Base-by-base conservation (phyloP, 2,329 filamentous ascomycete genomes). In the Pseudopyricularia cyperi region DNA sequence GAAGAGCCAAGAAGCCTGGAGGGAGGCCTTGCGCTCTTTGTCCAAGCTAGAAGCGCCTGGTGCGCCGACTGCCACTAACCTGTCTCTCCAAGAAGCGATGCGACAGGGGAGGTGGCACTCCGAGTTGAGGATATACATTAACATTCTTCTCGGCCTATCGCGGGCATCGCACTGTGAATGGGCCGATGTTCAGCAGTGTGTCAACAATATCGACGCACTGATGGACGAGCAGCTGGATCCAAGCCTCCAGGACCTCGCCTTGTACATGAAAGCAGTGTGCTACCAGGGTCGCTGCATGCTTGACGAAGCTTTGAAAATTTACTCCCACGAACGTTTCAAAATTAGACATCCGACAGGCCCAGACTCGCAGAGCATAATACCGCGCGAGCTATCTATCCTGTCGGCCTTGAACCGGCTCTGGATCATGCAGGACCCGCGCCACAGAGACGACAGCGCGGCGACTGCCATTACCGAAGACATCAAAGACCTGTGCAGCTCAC, bases 251-350 rank as follows among this genome's bases (percentile, higher is more conserved):
- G 69, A 80, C 33, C 72, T 87, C 46, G 72, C 79, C 7, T 69
- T 79, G 44, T 96, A 96, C 65, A 78, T 95, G 17, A 72, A 76
- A 1, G 90, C 85, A 0, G 77, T 87, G 7, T 85, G 89, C 58
- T 72, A 82, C 51, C 91, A 96, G 68, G 87, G 84, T 17, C 83
- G 76, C 5, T 89, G 89, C 15, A 75, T 89, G 56, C 72, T 93
- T 1, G 70, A 78, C n/a, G 68, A 70, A 2, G 89, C 91, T 3
- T 68, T 89, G 14, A 59, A 70, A 3, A 74, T 83, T 9, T 95
- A 87, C 65, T 74, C 78, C 54, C 75, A 80, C 39, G 68, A 75
- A 2, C 66, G 71, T 17, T 82, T 95, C 58, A 68, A 70, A 1
- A 66, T 88, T 22, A 57, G 33, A 19, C 48, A 28, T 26, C 48